Base-by-base conservation (phyloP, 2,329 filamentous ascomycete species). In the Apiospora rasikravindrae region DNA sequence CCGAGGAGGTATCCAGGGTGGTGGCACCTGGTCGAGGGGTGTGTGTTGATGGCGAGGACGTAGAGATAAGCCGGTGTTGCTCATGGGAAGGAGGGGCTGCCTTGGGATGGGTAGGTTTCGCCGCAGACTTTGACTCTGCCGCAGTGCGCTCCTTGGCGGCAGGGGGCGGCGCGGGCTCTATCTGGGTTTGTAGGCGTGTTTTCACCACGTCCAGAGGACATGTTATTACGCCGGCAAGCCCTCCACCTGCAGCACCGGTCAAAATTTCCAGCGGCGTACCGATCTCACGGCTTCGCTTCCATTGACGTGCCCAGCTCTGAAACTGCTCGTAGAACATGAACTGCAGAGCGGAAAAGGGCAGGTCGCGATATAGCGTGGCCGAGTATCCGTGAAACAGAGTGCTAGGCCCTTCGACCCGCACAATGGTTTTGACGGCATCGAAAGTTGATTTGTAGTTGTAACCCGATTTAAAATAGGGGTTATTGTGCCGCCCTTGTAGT, bases 321-420 rank as follows among this genome's bases (percentile, higher is more conserved):
- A 95, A 95, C 82, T 98, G 94, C 82, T 99, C 96, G 86, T 98
- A 99, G 81, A 99, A 98, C 78, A 97, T 96, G 83, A 99, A 98
- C 80, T 99, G 96, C 14, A 99, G 85, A 0, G 96, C 96, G 0
- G 96, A 98, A 80, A 98, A 99, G 1, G 96, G 96, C 29, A 99
- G 88, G 78, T 99, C 96, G 72, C 96, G 93, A 84, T 94, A 96
- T 3, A 99, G 90, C 0, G 96, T 99, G 14, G 96, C 96, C 81
- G 96, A 96, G 85, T 97, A 99, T n/a, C 96, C 96, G 77, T 97
- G 93, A 82, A 98, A 99, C 33, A 99, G 88, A 24, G 97, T 96
- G 0, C 90, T 87, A 70, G 94, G 87, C 0, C 96, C 97, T 84
- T 99, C 96, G 57, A 88, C 88, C 51, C 91, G 90, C 22, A 95